These are phyloP conservation scores for Melanomma pulvis-pyrius DNA, from an alignment of 495 filamentous ascomycete genomes.

Conservation along the genomic window DNA sequence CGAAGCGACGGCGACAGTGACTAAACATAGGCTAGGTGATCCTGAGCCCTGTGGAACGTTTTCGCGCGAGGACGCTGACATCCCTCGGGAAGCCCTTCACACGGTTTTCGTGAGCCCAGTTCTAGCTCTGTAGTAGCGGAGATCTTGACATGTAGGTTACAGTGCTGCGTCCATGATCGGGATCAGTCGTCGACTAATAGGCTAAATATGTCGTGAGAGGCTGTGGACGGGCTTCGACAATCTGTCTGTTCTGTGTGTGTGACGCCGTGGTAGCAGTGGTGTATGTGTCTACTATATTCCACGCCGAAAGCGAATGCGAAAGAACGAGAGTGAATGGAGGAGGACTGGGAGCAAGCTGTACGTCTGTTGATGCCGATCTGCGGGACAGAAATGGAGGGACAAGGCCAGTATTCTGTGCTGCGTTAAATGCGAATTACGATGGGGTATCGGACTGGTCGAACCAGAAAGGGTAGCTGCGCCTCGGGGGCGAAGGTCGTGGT, in stretches of 20 bases:
- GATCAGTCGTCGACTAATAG: background rate
- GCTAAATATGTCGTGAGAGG: constrained; percentile 1
- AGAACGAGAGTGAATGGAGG: background rate
- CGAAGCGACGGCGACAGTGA: too few species aligned
- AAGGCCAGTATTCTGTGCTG: background rate
- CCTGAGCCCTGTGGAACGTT: background rate
- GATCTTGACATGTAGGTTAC: constrained; percentile 27
- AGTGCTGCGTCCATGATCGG: background rate
- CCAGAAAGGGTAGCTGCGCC: background rate
- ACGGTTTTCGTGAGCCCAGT: background rate
- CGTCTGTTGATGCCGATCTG: constrained; percentile 4
- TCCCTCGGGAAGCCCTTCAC: too few species aligned
- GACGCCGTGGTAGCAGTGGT: background rate
- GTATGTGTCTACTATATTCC: background rate
- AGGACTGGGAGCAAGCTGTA: background rate
- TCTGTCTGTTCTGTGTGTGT: background rate
- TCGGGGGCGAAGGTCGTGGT: background rate
- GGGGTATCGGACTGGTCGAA: background rate
- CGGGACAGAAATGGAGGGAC: background rate
- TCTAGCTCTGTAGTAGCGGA: background rate
- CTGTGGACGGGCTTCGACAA: background rate
- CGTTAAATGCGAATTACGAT: background rate
- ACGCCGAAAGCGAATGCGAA: background rate
- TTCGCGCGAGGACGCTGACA: background rate
- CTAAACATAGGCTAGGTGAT: background rate